A percentile compares a stretch with the other conserved stretches of the same genome.
These are phyloP conservation scores for Scenedesmus sp. DNA, from an alignment of 163 green algal species.

Conservation along the genomic window DNA sequence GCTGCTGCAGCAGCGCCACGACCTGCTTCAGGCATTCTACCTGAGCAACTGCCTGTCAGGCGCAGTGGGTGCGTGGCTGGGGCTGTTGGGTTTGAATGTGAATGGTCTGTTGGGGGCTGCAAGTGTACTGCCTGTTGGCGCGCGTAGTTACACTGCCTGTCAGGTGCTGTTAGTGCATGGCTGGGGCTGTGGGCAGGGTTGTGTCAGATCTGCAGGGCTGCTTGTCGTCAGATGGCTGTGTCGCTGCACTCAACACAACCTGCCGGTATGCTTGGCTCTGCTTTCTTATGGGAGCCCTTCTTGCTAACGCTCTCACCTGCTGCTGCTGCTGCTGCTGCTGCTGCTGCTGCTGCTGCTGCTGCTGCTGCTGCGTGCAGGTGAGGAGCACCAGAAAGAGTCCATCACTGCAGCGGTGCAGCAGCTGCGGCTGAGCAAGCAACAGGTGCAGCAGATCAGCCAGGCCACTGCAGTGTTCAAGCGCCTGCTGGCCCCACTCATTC, in stretches of 20 bases:
- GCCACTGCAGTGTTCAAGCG: slow-evolving; percentile 34
- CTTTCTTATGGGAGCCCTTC: too few relatives aligned
- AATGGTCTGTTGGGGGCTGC: too few relatives aligned
- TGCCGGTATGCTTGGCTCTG: too few relatives aligned
- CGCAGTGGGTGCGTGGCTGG: not conserved
- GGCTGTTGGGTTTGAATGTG: too few relatives aligned
- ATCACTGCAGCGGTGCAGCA: slow-evolving; percentile 19
- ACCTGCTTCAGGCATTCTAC: slow-evolving; percentile 32
- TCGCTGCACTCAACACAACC: too few relatives aligned
- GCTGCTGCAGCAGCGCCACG: slow-evolving; percentile 2
- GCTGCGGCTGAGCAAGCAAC: not conserved
- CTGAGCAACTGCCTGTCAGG: slow-evolving; percentile 18
- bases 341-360: not conserved
- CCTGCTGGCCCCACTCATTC: slow-evolving; percentile 13
- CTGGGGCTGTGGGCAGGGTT: too few relatives aligned
- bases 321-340: not conserved
- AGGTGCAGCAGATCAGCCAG: slow-evolving; percentile 25
- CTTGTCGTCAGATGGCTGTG: too few relatives aligned
- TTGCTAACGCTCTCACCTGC: not conserved
- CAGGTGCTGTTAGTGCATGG: too few relatives aligned
- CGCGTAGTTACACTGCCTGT: too few relatives aligned
- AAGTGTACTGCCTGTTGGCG: too few relatives aligned
- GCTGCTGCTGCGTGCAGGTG: not conserved
- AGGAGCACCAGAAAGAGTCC: not conserved
- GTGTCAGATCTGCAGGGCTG: too few relatives aligned